These are phyloP conservation scores for Paraphaeosphaeria sporulosa DNA, from an alignment of 2,329 filamentous ascomycete species.

Conservation along the genomic window DNA sequence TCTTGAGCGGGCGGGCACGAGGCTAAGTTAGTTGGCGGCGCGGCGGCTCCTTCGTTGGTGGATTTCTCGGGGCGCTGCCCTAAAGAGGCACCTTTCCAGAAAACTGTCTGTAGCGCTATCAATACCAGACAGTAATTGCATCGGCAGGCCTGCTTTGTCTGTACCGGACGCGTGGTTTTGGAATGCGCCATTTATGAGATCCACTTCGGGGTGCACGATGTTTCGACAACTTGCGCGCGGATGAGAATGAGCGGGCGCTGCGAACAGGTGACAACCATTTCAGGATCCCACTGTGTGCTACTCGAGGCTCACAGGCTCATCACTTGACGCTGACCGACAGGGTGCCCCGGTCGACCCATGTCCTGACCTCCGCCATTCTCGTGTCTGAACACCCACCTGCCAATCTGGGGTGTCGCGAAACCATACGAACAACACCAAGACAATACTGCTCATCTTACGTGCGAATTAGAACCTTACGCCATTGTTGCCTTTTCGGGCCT, in stretches of 20 bases:
- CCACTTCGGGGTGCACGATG: not conserved
- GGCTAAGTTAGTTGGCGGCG: slow-evolving; percentile 15
- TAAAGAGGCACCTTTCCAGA: slow-evolving; percentile 25
- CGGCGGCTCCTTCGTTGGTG: slow-evolving; percentile 9
- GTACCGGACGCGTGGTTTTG: not conserved
- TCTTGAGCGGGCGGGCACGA: slow-evolving; percentile 13
- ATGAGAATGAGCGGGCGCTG: not conserved
- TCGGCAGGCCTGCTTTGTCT: not conserved
- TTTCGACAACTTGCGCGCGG: not conserved
- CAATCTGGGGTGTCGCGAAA: slow-evolving; percentile 7
- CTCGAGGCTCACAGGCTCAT: not conserved
- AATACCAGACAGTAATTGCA: not conserved
- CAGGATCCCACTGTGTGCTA: not conserved
- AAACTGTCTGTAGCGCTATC: slow-evolving; percentile 9
- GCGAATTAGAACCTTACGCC: not conserved
- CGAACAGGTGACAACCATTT: not conserved
- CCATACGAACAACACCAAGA: slow-evolving; percentile 1
- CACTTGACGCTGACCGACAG: slow-evolving; percentile 8
- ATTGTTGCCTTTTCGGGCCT: not conserved
- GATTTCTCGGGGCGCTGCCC: slow-evolving; percentile 9
- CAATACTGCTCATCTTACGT: slow-evolving; percentile 2
- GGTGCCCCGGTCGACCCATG: slow-evolving; percentile 4
- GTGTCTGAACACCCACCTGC: slow-evolving; percentile 15
- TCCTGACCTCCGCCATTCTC: slow-evolving; percentile 15
- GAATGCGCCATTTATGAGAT: not conserved